Conservation (phyloP, 2,329 filamentous ascomycete species). For the Pseudocercospora fijiensis region DNA sequence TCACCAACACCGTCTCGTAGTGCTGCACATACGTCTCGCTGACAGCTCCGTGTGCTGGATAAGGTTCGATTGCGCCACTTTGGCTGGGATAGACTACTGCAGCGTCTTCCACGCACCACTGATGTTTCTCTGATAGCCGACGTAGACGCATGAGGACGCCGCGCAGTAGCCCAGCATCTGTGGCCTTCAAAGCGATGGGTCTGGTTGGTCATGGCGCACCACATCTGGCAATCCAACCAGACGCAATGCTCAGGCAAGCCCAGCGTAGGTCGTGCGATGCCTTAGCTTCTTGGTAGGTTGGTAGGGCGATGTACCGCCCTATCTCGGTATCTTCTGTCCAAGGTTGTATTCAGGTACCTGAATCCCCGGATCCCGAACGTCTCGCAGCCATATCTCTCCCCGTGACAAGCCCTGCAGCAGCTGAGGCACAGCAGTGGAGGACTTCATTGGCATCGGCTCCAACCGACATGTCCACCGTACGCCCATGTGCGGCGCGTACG, state of each 20-base stretch:
- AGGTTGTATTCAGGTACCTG: constrained; percentile 5
- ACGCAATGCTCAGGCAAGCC: constrained; percentile 2
- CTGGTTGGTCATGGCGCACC: not conserved
- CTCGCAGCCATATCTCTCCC: not conserved
- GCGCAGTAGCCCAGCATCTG: not conserved
- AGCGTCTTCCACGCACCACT: not conserved
- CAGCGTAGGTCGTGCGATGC: not conserved
- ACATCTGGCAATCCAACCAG: constrained; percentile 5
- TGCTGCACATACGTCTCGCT: not conserved
- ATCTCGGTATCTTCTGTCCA: not conserved
- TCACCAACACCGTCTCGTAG: not conserved
- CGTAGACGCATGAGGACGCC: not conserved
- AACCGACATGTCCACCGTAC: constrained; percentile 5
- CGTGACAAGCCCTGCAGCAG: constrained; percentile 4
- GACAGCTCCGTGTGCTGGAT: not conserved
- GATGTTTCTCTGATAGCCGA: not conserved
- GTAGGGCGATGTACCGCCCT: not conserved
- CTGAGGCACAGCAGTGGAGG: constrained; percentile 1
- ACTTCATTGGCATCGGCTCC: constrained; percentile 1
- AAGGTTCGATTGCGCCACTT: constrained; percentile 1
- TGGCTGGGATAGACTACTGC: not conserved
- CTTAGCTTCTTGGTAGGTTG: not conserved
- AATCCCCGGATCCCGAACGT: not conserved
- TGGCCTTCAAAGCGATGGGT: not conserved
- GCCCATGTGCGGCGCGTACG: constrained; percentile 6